Evolutionary conservation across 1,284 basidiomycete species (phyloP).

Genomic region (Apiotrichum laibachii): DNA sequence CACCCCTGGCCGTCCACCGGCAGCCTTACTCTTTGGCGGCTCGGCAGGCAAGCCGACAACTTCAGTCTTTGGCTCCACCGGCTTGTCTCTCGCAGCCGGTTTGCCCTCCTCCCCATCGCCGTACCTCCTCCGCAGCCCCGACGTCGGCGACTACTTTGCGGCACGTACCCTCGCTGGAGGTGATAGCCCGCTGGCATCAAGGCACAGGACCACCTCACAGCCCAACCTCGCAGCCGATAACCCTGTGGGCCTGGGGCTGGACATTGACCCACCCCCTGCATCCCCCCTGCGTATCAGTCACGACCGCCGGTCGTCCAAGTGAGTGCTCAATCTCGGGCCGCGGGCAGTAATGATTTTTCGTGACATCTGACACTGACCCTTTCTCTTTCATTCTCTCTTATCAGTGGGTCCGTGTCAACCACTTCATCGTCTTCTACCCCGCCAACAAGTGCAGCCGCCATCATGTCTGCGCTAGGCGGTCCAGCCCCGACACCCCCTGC

Average conservation of each 20-base stretch:
- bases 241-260: not conserved
- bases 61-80: conserved; percentile 3
- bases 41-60: not conserved
- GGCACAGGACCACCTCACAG: not conserved
- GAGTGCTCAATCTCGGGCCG: not conserved
- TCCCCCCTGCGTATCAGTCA: not conserved
- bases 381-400: not conserved
- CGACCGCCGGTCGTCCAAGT: not conserved
- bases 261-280: not conserved
- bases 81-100: not conserved
- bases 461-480: not conserved
- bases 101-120: not conserved
- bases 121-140: conserved; percentile 3
- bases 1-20: conserved; percentile 21
- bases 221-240: not conserved
- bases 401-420: conserved; percentile 3
- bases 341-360: too few relatives aligned
- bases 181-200: not conserved
- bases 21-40: conserved; percentile 22
- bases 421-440: not conserved
- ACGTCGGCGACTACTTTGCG: not conserved
- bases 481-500: not conserved
- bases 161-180: not conserved
- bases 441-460: not conserved
- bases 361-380: not conserved